Base-by-base conservation (phyloP, 1,284 basidiomycete species). In the Ganoderma boninense region DNA sequence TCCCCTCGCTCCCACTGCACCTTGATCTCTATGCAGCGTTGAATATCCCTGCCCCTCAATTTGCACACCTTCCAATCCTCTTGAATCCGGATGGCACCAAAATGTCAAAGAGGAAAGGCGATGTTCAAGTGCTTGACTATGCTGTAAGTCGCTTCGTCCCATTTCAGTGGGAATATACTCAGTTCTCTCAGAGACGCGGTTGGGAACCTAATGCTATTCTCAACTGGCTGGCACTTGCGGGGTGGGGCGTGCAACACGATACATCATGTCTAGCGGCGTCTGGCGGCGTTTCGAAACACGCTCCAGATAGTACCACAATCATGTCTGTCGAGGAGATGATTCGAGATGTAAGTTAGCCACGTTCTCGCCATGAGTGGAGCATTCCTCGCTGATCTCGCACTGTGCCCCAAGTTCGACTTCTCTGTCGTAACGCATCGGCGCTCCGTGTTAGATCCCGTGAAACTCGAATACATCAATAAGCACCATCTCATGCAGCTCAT, bases 151-250 rank as follows among this genome's bases (percentile, higher is more conserved):
- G 52, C 14, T 43, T 23, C 29, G 66, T 65, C 18, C 20, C n/a
- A 5, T 46, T 16, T 23, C 23, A 13, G 38, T 23, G 7, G 23
- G 5, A 49, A 13, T 6, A 16, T 16, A 16, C 13, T 42, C 54
- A 54, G n/a, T 11, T 16, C 0, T 38, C 13, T 32, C 65, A 93
- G 92, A 82, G 84, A 76, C 83, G 86, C 62, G 97, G 97, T 0
- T 97, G 96, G 89, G 97, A 99, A 79, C 94, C 97, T 0, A 89
- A 90, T 68, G 96, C 97, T 0, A 80, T 99, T 5, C 82, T 97
- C 46, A 99, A 99, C 79, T 99, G 97, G 91, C 87, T 99, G 3
- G 96, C 94, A 0, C 83, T 99, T 29, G 93, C 97, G 61, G 97
- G 98, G 0, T 99, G 97, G 94, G 96, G 95, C 56, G 87, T 87